These are phyloP conservation scores for Aspergillus chevalieri DNA, from an alignment of 2,329 filamentous ascomycete species.

Conservation along the genomic window DNA sequence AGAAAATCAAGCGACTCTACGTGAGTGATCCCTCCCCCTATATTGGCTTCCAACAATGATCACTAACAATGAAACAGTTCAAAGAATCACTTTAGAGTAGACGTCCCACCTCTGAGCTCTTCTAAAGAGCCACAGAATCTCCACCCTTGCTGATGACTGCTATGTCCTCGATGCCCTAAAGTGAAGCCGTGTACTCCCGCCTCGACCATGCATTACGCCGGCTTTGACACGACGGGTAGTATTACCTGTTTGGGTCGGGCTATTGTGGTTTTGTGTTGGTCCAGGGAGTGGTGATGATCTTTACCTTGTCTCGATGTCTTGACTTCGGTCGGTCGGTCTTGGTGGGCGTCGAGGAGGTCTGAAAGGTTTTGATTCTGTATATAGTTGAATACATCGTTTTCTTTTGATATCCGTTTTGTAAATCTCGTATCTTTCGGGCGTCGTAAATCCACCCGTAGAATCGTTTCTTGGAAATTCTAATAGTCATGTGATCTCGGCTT, in stretches of 20 bases:
- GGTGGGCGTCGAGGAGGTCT: slow-evolving; percentile 87
- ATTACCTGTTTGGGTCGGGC: slow-evolving; percentile 27
- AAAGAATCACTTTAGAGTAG: slow-evolving; percentile 98
- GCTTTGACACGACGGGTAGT: slow-evolving; percentile 11
- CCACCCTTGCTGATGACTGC: slow-evolving; percentile 88
- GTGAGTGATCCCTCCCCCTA: slow-evolving; percentile 27
- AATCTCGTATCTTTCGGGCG: too few species aligned
- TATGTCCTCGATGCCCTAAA: slow-evolving; percentile 82
- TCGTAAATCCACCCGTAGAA: too few species aligned
- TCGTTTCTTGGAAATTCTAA: too few species aligned
- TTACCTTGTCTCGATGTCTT: slow-evolving; percentile 63
- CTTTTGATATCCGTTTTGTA: too few species aligned
- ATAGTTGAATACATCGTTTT: not conserved
- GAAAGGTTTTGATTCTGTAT: slow-evolving; percentile 54
- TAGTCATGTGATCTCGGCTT: not conserved
- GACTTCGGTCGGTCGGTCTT: slow-evolving; percentile 69
- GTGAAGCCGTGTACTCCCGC: slow-evolving; percentile 63
- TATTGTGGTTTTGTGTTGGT: slow-evolving; percentile 42
- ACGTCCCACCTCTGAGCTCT: slow-evolving; percentile 85
- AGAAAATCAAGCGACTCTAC: slow-evolving; percentile 41
- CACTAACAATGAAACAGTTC: slow-evolving; percentile 34
- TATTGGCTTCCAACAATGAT: slow-evolving; percentile 4
- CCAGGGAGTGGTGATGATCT: slow-evolving; percentile 95
- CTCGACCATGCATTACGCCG: slow-evolving; percentile 21
- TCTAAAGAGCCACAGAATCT: slow-evolving; percentile 85